Base-by-base conservation (phyloP, 306 rosid genomes). In the Vigna hirtella region DNA sequence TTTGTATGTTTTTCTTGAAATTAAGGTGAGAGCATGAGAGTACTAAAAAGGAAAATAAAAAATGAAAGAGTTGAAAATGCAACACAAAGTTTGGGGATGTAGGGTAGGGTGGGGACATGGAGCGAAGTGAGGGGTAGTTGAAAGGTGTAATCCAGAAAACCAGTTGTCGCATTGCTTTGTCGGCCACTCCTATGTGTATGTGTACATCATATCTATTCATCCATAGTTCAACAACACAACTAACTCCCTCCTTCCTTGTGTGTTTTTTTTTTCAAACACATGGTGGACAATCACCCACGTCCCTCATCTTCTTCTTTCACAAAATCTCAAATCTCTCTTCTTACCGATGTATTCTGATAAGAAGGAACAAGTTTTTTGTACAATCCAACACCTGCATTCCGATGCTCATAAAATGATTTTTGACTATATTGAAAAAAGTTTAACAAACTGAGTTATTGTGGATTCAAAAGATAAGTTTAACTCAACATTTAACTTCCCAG, bases 241-340 rank as follows among this genome's bases (percentile, higher is more conserved):
- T 3, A 40, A 2, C 45, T 40, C 45, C 0, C 43, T 38, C 11
- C 34, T 40, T 9, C 10, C 49, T 11, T 10, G 0, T 8, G 2
- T 40, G 28, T 40, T 9, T 40, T 40, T 9, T 40, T 10, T 40
- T 0, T 34, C 38, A 34, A 34, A 68, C 78, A 70, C 71, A 36
- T 81, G 89, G 89, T 77, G 59, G 65, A 77, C 32, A 12, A 4
- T 34, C 14, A 2, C 72, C 94, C 97, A 92, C 94, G 94, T 88
- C 47, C 53, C 66, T 1, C 13, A 14, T 72, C 18, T 82, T 72
- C 78, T 8, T 74, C 16, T 77, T 42, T 62, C 16, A 8, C 2
- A 32, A 43, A 62, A 56, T 48, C 28, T 66, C 11, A 24, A 24
- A 24, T 24, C 28, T 24, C 28, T 24, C 28, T 24, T 2, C 28